These are phyloP conservation scores for Fusarium compactum DNA, from an alignment of 2,329 filamentous ascomycete species.

Conservation along the genomic window DNA sequence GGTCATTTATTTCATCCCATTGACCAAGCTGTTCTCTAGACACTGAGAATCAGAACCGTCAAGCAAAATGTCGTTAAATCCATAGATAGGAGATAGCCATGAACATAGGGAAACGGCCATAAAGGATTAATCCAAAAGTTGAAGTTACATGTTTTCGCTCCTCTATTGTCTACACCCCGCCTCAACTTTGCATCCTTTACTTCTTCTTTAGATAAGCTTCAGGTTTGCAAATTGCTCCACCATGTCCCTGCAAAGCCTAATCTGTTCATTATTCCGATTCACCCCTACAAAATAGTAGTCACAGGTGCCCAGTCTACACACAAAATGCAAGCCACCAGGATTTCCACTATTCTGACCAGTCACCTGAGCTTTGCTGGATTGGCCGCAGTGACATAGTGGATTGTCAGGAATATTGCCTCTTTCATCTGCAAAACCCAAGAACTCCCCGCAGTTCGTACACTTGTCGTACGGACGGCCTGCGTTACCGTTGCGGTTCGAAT, in stretches of 20 bases:
- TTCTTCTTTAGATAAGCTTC: background rate
- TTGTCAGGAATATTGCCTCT: background rate
- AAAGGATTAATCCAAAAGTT: no score
- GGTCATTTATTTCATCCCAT: background rate
- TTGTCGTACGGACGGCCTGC: background rate
- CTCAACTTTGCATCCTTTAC: no score
- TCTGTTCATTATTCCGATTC: background rate
- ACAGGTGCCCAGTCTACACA: background rate
- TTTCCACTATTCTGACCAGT: background rate
- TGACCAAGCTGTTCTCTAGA: background rate
- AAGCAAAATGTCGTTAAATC: background rate
- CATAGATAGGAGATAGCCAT: background rate
- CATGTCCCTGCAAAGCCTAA: background rate
- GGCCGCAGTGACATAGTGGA: background rate
- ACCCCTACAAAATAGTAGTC: background rate
- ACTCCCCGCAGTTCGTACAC: background rate
- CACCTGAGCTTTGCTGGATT: background rate
- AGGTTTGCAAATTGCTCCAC: background rate
- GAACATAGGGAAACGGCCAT: no score
- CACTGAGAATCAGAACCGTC: accelerated
- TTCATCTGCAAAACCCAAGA: background rate
- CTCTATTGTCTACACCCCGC: no score
- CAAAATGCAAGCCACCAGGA: background rate
- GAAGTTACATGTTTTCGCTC: no score
- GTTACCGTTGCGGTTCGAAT: background rate